Percentiles rank a stretch among this genome's conserved stretches.
These are phyloP conservation scores for Eurotiales sp. DNA, from an alignment of 2,329 filamentous ascomycete genomes.

Conservation along the genomic window DNA sequence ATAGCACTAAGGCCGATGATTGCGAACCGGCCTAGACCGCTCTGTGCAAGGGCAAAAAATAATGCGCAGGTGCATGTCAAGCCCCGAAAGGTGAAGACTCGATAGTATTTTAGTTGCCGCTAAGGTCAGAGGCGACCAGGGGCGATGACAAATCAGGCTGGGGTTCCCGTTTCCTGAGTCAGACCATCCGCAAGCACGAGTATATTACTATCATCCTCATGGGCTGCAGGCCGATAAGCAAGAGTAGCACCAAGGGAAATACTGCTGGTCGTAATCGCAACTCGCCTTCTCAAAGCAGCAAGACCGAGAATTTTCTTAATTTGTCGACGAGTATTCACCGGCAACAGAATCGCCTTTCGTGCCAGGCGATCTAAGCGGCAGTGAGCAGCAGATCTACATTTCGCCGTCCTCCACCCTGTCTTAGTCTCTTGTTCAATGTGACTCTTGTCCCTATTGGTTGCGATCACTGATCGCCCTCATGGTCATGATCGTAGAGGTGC, in stretches of 20 bases:
- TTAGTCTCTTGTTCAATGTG: neutral
- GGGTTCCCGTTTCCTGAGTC: neutral
- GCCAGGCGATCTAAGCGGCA: neutral
- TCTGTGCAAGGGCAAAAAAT: conserved; percentile 5
- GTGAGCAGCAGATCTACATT: conserved; percentile 2
- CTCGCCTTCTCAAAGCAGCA: conserved; percentile 4
- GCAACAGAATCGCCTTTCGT: neutral
- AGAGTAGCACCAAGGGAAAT: conserved; percentile 3
- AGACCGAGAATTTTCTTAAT: neutral
- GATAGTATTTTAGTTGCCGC: conserved; percentile 6
- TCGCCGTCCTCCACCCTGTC: neutral
- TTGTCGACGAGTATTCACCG: neutral
- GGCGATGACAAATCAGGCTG: conserved; percentile 7
- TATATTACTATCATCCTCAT: neutral
- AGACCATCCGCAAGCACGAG: neutral
- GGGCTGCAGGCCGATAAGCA: no score
- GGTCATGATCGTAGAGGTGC: neutral
- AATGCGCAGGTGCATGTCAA: conserved; percentile 2
- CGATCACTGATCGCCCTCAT: neutral
- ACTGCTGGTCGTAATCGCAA: conserved; percentile 1
- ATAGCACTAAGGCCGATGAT: neutral
- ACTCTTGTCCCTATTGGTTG: no score
- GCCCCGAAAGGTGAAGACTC: neutral
- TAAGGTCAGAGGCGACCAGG: conserved; percentile 3
- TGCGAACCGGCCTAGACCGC: conserved; percentile 1